Evolutionary conservation across 108 stramenopile genomes (phyloP), one percentile per base, ranked within the genome.

Genomic region (Skeletonema tropicum): DNA sequence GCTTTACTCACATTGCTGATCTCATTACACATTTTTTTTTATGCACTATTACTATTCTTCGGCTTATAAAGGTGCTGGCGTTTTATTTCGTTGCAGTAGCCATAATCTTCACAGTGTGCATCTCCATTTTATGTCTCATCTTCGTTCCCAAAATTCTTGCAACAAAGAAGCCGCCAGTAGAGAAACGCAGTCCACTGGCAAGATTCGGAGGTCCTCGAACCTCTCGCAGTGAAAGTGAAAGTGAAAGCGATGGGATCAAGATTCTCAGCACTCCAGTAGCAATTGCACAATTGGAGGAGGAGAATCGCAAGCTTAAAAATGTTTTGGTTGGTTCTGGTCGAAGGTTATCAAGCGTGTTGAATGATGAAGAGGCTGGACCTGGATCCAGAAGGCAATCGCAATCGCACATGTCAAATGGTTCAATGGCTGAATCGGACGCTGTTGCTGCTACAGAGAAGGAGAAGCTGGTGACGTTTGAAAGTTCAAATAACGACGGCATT

Each of bases 51-150:
- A n/a, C n/a, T n/a, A n/a, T n/a, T n/a, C n/a, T n/a, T n/a, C 11
- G 15, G 42, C n/a, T n/a, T 11, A n/a, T n/a, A n/a, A 45, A 45
- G 42, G 15, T 3, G 11, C 2, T 3, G 59, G 76, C 83, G 1
- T 19, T 57, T 14, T 58, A 59, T 33, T 66, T 66, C 52, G 55
- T 66, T 4, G 26, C 19, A 0, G 42, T 25, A 13, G 48, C 13
- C 55, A 57, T 66, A 14, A 58, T 66, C n/a, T 66, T 66, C 21
- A 7, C 6, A 10, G 42, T 57, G 13, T 66, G 65, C 5, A 66
- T 45, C 55, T 60, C 59, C 55, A 25, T 66, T 45, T 45, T 66
- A 25, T 26, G 25, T 13, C 42, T 66, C 52, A 66, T 66, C 49
- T 66, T 66, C 52, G 52, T 66, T 14, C 65, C 65, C 14, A 66